Evolutionary conservation across 1,139 yeast species (phyloP), one percentile per base, ranked within the genome.

Genomic region (Hyphopichia pseudoburtonii): DNA sequence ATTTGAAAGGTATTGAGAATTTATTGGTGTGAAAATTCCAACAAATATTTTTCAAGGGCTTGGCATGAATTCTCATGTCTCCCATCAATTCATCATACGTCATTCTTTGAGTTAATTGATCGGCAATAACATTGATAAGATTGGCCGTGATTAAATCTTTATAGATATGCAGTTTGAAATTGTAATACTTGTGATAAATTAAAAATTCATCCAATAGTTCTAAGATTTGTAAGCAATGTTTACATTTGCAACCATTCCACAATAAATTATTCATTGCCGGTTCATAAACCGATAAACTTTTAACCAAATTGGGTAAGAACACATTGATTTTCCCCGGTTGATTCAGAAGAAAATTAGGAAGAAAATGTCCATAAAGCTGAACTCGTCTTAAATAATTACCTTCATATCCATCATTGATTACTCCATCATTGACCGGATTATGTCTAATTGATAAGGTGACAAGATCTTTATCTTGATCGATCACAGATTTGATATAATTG

Each of bases 211-310:
- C 94, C 34, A 80, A 63, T 10, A 70, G 45, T 0, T 69, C 70
- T 19, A 84, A 57, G 37, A 71, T 72, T 26, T 60, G 56, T 3
- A 51, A 50, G 50, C 94, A 84, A 44, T 71, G 76, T 0, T 46
- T 43, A 52, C 94, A 84, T 37, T 71, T 72, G 55, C 92, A 84
- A 0, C 90, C 90, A 53, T 82, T 84, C 89, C 90, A 85, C 29
- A 85, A 56, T 37, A 84, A 46, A 43, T 81, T 83, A 38, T 86
- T 82, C 59, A 81, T 78, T 7, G 82, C 59, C 40, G 80, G 82
- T 46, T 84, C 92, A 54, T 83, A 85, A 42, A 86, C 76, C 0
- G 87, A 68, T 23, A 82, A 61, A 0, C 80, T 62, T 39, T 78
- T 78, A 40, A 85, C 54, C 34, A 82, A 64, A 7, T 79, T 76